Evolutionary conservation across 2,329 filamentous ascomycete genomes (phyloP), one percentile per base, ranked within the genome.

Genomic region (Pseudopithomyces maydicus): DNA sequence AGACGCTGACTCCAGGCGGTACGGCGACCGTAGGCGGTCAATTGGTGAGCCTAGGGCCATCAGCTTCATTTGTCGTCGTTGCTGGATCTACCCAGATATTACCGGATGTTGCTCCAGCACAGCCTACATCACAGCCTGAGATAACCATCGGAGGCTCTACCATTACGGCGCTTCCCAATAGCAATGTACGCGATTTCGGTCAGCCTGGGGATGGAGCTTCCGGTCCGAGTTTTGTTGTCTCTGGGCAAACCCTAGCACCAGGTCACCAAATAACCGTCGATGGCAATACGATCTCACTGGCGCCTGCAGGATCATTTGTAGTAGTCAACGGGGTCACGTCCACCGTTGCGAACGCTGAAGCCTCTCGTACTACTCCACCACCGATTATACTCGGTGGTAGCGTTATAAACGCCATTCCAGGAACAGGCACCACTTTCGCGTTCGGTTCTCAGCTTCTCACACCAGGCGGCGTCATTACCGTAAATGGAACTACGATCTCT

Each of bases 1-100:
- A 75, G 42, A 76, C 68, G 1, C 61, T 78, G 7, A 73, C 69
- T 3, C 69, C 74, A 17, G 76, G 80, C 14, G 79, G 78, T 1
- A 69, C 71, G 11, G 78, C 70, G 1, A 72, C 73, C 1, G 53
- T 79, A 1, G 69, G 68, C 48, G 77, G 76, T 1, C 78, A 74
- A 12, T 68, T 75, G 1, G 64, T 81, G 47, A 78, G 74, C 44
- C 70, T 81, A 10, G 78, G 62, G 3, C 63, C 72, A 1, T 75
- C 68, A 6, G 79, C 77, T 20, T 73, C 71, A 7, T 73, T 72
- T 32, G 61, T 81, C 2, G 74, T 81, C 4, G 58, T 81, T 26
- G 74, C 74, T 35, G 76, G 76, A 12, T 69, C 70, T 10, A 78
- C 76, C 1, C 69, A 67, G 46, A 42, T 63, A 8, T 54, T 79